These are phyloP conservation scores for Lupinus albus DNA, from an alignment of 306 rosid genomes.

Conservation along the genomic window DNA sequence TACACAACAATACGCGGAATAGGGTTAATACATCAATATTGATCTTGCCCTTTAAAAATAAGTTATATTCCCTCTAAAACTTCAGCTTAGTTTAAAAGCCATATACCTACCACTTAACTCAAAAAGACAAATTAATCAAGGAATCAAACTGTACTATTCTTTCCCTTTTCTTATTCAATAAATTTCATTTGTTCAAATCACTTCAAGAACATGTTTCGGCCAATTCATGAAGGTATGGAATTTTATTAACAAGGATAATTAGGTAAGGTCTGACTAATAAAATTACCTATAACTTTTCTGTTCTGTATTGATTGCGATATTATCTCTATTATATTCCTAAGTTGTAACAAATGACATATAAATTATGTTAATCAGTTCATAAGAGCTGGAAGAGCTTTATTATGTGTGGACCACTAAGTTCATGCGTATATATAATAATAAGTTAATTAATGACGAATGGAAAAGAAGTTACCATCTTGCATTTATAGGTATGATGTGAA, in stretches of 20 bases:
- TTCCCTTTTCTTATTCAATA: not conserved
- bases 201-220: slow-evolving; percentile 1
- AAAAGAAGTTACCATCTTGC: slow-evolving; percentile 39
- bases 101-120: slow-evolving; percentile 26
- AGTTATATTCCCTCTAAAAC: not conserved
- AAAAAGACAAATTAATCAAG: slow-evolving; percentile 18
- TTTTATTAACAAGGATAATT: slow-evolving; percentile 38
- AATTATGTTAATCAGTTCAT: slow-evolving; percentile 27
- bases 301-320: slow-evolving; percentile 21
- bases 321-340: slow-evolving; percentile 36
- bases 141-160: slow-evolving; percentile 11
- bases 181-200: not conserved
- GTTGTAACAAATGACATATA: slow-evolving; percentile 25
- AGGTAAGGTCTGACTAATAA: slow-evolving; percentile 34
- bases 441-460: too few relatives aligned
- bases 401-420: slow-evolving; percentile 41
- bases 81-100: slow-evolving; percentile 13
- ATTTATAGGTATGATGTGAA: slow-evolving; percentile 38
- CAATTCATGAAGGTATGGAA: slow-evolving; percentile 8
- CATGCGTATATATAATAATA: slow-evolving; percentile 14
- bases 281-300: slow-evolving; percentile 30
- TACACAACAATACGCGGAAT: too few relatives aligned
- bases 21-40: not conserved
- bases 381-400: slow-evolving; percentile 25
- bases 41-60: not conserved